A percentile compares a stretch with the other conserved stretches of the same genome.
Conservation (phyloP, 2,329 filamentous ascomycete genomes). For the Claviceps monticola region DNA sequence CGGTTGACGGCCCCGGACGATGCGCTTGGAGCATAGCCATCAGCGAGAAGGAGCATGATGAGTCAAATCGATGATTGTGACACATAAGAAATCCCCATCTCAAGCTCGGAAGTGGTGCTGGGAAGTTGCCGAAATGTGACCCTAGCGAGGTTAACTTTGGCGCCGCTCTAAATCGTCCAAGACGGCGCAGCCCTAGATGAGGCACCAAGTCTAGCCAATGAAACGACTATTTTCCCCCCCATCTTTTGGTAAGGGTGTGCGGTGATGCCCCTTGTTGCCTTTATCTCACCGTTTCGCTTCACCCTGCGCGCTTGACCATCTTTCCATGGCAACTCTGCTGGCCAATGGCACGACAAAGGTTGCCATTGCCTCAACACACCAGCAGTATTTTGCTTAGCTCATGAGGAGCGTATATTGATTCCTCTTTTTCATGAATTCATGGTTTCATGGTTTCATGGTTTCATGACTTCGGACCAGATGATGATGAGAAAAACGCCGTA, state of each 20-base stretch:
- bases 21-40: neutral
- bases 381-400: neutral
- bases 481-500: neutral
- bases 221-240: neutral
- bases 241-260: neutral
- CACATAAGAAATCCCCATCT: neutral
- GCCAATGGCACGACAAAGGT: neutral
- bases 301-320: neutral
- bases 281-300: conserved; percentile 1
- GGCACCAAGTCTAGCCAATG: conserved; percentile 1
- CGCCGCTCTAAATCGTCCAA: neutral
- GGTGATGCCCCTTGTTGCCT: neutral
- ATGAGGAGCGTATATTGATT: neutral
- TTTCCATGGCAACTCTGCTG: neutral
- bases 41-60: neutral
- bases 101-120: conserved; percentile 3
- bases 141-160: conserved; percentile 4
- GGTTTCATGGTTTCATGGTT: neutral
- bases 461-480: neutral
- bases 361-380: neutral
- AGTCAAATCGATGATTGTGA: conserved; percentile 3
- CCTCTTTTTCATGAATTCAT: neutral
- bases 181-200: conserved; percentile 1
- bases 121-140: conserved; percentile 8
- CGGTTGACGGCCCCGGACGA: neutral